Percentiles rank a stretch among this genome's conserved stretches.
Conservation (phyloP, 345 rosid species). For the Turritis glabra region DNA sequence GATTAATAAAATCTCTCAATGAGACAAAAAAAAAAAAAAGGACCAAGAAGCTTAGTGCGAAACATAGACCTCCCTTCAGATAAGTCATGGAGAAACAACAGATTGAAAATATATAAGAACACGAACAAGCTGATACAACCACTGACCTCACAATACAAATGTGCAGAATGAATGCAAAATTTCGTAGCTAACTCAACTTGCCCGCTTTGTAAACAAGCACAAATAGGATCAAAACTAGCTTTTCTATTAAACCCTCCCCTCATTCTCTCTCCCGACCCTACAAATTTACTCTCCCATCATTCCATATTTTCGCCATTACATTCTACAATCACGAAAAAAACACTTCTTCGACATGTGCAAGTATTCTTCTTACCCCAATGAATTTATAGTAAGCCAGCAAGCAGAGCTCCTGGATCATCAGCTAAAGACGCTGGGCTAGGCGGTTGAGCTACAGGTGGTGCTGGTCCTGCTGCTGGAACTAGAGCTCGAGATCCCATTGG, state of each 20-base stretch:
- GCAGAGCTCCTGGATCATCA: conserved; percentile 82
- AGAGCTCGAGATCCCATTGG: conserved; percentile 57
- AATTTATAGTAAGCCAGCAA: conserved; percentile 79
- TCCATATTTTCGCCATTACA: conserved; percentile 7
- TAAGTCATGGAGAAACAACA: conserved; percentile 5
- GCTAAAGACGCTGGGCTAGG: conserved; percentile 42
- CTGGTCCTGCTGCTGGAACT: conserved; percentile 38
- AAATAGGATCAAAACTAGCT: conserved; percentile 21
- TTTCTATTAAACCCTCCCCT: not conserved
- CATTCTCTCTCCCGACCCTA: not conserved
- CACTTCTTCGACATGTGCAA: conserved; percentile 9
- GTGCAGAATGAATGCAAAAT: conserved; percentile 66
- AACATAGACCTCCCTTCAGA: not conserved
- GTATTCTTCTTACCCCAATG: conserved; percentile 15
- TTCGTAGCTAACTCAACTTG: conserved; percentile 24
- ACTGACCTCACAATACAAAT: conserved; percentile 30
- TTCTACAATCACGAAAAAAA: conserved; percentile 1
- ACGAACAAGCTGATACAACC: conserved; percentile 24
- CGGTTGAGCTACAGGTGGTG: conserved; percentile 48
- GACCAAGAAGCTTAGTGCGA: not conserved
- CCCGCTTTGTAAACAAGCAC: conserved; percentile 1
- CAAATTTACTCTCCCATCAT: conserved; percentile 17
- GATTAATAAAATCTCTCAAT: not conserved
- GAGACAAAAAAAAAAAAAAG: too few relatives aligned
- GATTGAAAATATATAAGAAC: not conserved